These are phyloP conservation scores for Ophiostoma quercus DNA, from an alignment of 2,329 filamentous ascomycete genomes.

Conservation along the genomic window DNA sequence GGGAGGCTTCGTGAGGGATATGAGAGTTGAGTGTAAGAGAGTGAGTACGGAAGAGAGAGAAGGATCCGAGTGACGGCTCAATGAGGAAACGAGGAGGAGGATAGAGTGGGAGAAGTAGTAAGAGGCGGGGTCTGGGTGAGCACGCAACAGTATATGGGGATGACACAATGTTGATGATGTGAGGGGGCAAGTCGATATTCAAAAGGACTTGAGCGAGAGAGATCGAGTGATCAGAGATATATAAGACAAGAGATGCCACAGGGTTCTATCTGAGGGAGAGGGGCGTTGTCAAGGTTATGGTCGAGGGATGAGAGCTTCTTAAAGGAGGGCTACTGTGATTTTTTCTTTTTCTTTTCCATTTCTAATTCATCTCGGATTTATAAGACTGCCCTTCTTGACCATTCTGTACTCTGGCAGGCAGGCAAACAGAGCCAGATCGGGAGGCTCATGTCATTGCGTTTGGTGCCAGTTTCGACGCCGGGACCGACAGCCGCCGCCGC, in stretches of 20 bases:
- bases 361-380: slow-evolving; percentile 17
- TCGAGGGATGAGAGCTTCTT: slow-evolving; percentile 4
- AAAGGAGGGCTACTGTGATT: neutral
- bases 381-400: slow-evolving; percentile 14
- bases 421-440: slow-evolving; percentile 1
- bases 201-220: neutral
- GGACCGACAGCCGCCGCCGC: slow-evolving; percentile 24
- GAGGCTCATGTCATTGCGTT: slow-evolving; percentile 14
- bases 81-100: neutral
- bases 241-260: neutral
- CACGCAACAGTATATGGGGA: slow-evolving; percentile 8
- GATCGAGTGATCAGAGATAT: neutral
- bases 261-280: neutral
- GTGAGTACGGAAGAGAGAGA: neutral
- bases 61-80: neutral
- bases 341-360: neutral
- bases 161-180: slow-evolving; percentile 15
- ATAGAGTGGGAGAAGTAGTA: neutral
- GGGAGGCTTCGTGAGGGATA: neutral
- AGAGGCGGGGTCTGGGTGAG: neutral
- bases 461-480: slow-evolving; percentile 11
- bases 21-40: neutral
- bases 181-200: neutral
- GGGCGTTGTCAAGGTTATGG: neutral
- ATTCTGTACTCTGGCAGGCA: neutral